Conservation (phyloP, 108 stramenopile species). For the Fistulifera pelliculosa region DNA sequence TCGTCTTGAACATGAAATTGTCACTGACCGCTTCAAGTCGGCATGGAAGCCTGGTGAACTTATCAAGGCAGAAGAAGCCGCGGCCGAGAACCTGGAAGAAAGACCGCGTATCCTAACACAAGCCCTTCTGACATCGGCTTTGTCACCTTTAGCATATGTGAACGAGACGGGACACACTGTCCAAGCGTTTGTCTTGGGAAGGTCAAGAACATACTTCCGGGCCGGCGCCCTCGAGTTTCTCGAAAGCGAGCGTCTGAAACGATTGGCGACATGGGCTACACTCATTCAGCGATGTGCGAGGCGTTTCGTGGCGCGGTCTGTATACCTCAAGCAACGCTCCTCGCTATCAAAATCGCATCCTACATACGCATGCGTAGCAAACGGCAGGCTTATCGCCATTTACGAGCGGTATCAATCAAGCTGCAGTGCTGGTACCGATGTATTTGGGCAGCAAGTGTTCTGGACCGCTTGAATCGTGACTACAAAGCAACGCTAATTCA, state of each 20-base stretch:
- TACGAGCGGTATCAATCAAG: slow-evolving; percentile 33
- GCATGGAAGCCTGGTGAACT: slow-evolving; percentile 19
- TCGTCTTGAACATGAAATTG: slow-evolving; percentile 75
- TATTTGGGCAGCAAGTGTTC: slow-evolving; percentile 24
- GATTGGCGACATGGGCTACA: slow-evolving; percentile 47
- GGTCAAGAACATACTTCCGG: slow-evolving; percentile 81
- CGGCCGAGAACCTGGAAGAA: slow-evolving; percentile 8
- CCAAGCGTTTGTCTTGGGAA: slow-evolving; percentile 70
- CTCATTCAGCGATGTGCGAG: slow-evolving; percentile 51
- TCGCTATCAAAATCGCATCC: slow-evolving; percentile 35
- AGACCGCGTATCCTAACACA: slow-evolving; percentile 1
- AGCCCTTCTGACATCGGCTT: slow-evolving; percentile 4
- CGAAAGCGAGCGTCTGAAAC: slow-evolving; percentile 61
- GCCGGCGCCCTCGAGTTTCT: slow-evolving; percentile 79
- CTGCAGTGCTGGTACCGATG: slow-evolving; percentile 69
- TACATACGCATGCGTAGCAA: slow-evolving; percentile 27
- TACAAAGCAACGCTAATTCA: slow-evolving; percentile 58
- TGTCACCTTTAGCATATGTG: slow-evolving; percentile 5
- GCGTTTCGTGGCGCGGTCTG: slow-evolving; percentile 18
- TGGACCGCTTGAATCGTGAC: slow-evolving; percentile 31
- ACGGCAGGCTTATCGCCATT: slow-evolving; percentile 24
- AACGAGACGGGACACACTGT: neutral
- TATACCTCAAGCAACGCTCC: slow-evolving; percentile 29
- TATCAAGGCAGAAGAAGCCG: neutral
- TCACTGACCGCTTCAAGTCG: slow-evolving; percentile 64